Base-by-base conservation (phyloP, 2,329 filamentous ascomycete genomes). In the Cladobotryum mycophilum region DNA sequence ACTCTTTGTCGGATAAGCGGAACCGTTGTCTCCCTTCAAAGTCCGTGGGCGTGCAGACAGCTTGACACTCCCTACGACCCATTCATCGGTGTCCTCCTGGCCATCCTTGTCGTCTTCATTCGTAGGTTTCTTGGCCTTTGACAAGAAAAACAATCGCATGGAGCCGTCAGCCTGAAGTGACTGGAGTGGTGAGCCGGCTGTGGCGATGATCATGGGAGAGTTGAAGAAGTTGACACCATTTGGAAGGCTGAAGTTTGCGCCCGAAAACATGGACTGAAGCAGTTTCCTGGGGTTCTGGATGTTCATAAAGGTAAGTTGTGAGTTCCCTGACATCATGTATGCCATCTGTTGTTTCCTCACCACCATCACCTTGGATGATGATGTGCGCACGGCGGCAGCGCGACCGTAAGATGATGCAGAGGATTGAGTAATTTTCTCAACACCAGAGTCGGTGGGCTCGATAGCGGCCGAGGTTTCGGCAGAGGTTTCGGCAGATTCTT, bases 131-230 rank as follows among this genome's bases (percentile, higher is more conserved):
- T 13, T 41, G 4, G 51, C 46, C 15, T 53, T 45, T n/a, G 51
- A 46, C 46, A 53, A 42, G 34, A 53, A 53, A n/a, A 46, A 53
- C 5, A 53, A 42, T 13, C 47, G 46, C 46, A 48, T 53, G 40
- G 43, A 48, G 2, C 51, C 51, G 42, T 53, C 51, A 0, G 51
- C 41, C 33, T 15, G 40, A 1, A 49, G 11, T 18, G 46, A 45
- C 20, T 53, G 46, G 3, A 49, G 22, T 5, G 51, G 46, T 15
- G 43, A 47, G 41, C 41, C 15, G 14, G 44, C 22, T 3, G 51
- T 41, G 13, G 51, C 51, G 30, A 53, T 36, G 20, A 53, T 33
- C 41, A 53, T 46, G 36, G 51, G 51, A 18, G 51, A 49, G 14
- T 49, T 36, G 51, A 49, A 43, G 25, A 48, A 36, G 15, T 22